Evolutionary conservation across 176 grass and related monocot genomes (phyloP).

Genomic region (maize (Zea mays)): Zm-B73-REFERENCE-NAM-5.0 NC_050101.1:165381501-165382000

Average conservation of each 20-base stretch:
- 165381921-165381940: slow-evolving; percentile 23
- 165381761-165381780: background rate
- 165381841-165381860: slow-evolving; percentile 20
- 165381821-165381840: background rate
- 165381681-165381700: slow-evolving; percentile 52
- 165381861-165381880: slow-evolving; percentile 30
- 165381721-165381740: slow-evolving; percentile 53
- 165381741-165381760: slow-evolving; percentile 34
- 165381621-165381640: slow-evolving; percentile 63
- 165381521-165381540: background rate
- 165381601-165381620: slow-evolving; percentile 34
- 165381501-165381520: background rate
- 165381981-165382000: slow-evolving; percentile 32
- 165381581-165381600: slow-evolving; percentile 29
- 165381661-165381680: slow-evolving; percentile 33
- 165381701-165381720: slow-evolving; percentile 59
- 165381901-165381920: background rate
- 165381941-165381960: slow-evolving; percentile 35
- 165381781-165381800: background rate
- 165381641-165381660: slow-evolving; percentile 20
- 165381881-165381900: slow-evolving; percentile 26
- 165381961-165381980: slow-evolving; percentile 37
- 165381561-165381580: background rate
- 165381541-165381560: background rate
- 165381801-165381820: background rate